Percentiles rank a stretch among this genome's conserved stretches.
phyloP scores from a whole-genome alignment of 768 basidiomycete species.

The Dioszegia hungarica region DNA sequence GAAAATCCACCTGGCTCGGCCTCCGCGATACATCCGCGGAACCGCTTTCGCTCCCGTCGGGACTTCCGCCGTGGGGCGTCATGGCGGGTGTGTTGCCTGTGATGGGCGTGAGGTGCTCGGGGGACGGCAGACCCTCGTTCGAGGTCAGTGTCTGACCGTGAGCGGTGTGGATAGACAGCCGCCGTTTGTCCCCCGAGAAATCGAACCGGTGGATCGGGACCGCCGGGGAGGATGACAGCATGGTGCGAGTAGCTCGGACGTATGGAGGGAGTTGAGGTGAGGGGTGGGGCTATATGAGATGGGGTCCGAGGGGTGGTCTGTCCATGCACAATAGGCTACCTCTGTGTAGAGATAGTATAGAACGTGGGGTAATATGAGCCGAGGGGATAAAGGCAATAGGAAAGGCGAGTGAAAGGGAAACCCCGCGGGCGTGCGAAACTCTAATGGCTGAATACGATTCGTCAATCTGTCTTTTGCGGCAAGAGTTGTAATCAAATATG shows the following conservation, averaged over 20 bases:
- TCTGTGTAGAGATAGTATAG: too few species aligned
- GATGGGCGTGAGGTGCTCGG: constrained; percentile 40
- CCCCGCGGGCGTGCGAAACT: too few species aligned
- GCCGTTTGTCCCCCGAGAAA: constrained; percentile 21
- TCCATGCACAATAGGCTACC: too few species aligned
- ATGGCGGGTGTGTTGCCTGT: constrained; percentile 13
- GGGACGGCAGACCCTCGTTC: constrained; percentile 40
- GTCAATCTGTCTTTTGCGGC: too few species aligned
- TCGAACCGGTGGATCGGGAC: constrained; percentile 41
- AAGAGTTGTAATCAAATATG: too few species aligned
- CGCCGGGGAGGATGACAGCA: constrained; percentile 44
- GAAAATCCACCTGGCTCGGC: background rate
- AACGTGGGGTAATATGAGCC: background rate
- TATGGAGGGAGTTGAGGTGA: background rate
- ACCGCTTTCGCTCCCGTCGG: constrained; percentile 5
- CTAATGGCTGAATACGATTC: too few species aligned
- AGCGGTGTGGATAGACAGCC: constrained; percentile 40
- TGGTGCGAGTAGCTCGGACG: constrained; percentile 1
- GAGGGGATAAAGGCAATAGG: too few species aligned
- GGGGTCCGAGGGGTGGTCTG: background rate
- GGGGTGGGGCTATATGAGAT: background rate
- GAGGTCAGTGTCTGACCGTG: constrained; percentile 37
- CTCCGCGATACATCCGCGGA: constrained; percentile 5
- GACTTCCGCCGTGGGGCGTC: constrained; percentile 8
- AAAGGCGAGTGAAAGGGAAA: too few species aligned